Conservation (phyloP, 2,329 filamentous ascomycete genomes). For the Pyrenophora teres region DNA sequence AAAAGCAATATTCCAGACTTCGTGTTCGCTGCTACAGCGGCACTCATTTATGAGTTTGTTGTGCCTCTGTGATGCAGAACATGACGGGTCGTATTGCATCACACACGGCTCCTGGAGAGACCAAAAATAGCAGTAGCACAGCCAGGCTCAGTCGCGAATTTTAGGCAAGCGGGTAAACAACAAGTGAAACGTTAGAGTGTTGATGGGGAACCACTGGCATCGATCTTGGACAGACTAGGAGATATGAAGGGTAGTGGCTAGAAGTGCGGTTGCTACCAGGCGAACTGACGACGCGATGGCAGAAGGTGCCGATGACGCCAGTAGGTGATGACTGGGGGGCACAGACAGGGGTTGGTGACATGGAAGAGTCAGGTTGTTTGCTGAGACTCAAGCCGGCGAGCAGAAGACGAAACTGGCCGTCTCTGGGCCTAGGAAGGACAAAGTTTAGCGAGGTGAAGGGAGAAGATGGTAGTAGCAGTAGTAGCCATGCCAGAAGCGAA, state of each 20-base stretch:
- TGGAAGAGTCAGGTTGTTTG: neutral
- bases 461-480: neutral
- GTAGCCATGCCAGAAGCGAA: too few species aligned
- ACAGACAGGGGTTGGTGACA: conserved; percentile 19
- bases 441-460: conserved; percentile 9
- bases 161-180: neutral
- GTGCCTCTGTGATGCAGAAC: neutral
- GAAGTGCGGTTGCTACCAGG: neutral
- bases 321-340: conserved; percentile 2
- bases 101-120: neutral
- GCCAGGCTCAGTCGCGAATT: too few species aligned
- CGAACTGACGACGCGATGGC: neutral
- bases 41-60: neutral
- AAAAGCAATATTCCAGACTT: neutral
- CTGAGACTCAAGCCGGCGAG: conserved; percentile 15
- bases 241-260: too few species aligned
- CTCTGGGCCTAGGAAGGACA: conserved; percentile 3
- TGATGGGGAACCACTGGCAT: conserved; percentile 2
- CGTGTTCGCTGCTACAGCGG: neutral
- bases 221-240: neutral
- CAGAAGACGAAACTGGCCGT: conserved; percentile 20
- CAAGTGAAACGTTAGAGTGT: conserved; percentile 13
- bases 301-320: too few species aligned
- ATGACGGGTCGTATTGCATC: neutral
- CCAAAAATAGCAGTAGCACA: conserved; percentile 7